Evolutionary conservation across 2,329 filamentous ascomycete genomes (phyloP).

Genomic region (Aspergillus sp.): DNA sequence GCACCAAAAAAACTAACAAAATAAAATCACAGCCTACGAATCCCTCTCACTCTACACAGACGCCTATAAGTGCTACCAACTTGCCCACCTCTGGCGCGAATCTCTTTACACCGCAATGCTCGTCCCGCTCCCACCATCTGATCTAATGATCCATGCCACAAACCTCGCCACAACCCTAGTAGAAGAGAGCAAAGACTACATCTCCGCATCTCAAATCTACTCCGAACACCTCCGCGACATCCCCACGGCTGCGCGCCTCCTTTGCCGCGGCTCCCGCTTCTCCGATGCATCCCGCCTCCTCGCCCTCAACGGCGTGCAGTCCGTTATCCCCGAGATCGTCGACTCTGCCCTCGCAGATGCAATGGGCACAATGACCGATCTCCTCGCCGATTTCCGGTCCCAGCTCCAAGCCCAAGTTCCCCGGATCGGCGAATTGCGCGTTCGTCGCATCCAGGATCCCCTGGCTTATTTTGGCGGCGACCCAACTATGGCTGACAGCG

Average conservation of each 20-base stretch:
- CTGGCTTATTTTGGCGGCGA: constrained; percentile 86
- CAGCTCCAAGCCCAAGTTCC: constrained; percentile 85
- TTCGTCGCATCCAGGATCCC: constrained; percentile 79
- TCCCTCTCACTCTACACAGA: constrained; percentile 72
- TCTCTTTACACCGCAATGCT: constrained; percentile 77
- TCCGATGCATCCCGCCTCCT: constrained; percentile 82
- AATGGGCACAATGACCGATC: constrained; percentile 79
- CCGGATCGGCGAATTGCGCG: constrained; percentile 76
- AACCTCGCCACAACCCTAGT: constrained; percentile 74
- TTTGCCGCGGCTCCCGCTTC: constrained; percentile 87
- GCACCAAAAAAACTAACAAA: not conserved
- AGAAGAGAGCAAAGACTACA: constrained; percentile 78
- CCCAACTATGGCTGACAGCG: constrained; percentile 49
- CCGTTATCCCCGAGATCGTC: constrained; percentile 67
- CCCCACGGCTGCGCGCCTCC: constrained; percentile 67
- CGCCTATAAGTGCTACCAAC: constrained; percentile 80
- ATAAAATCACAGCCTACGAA: constrained; percentile 66
- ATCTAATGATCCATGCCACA: constrained; percentile 68
- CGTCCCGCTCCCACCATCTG: constrained; percentile 59
- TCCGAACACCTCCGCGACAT: constrained; percentile 77
- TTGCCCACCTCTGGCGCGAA: constrained; percentile 87
- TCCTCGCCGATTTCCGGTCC: constrained; percentile 86
- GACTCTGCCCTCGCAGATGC: constrained; percentile 79
- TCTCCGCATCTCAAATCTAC: constrained; percentile 75
- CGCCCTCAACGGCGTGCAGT: constrained; percentile 58